Conservation (phyloP, 2,329 filamentous ascomycete species). For the Trichophaea hybrida region DNA sequence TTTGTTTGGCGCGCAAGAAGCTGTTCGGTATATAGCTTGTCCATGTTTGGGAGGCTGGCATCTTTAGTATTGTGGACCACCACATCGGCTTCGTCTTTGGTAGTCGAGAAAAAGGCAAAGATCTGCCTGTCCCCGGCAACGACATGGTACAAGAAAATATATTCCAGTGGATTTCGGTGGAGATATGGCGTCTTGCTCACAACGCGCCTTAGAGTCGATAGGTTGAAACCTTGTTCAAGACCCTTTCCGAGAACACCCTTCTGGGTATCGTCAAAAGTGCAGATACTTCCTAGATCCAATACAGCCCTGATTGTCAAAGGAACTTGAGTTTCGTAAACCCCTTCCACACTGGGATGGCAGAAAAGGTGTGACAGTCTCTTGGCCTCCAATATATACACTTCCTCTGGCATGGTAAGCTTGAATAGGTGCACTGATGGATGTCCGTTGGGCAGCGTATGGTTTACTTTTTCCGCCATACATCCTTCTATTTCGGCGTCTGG, state of each 20-base stretch:
- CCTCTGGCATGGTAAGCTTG: slow-evolving; percentile 79
- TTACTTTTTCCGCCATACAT: slow-evolving; percentile 84
- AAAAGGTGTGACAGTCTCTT: slow-evolving; percentile 72
- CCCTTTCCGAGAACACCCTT: slow-evolving; percentile 83
- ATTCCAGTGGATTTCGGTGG: slow-evolving; percentile 57
- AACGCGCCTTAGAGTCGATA: slow-evolving; percentile 45
- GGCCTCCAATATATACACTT: slow-evolving; percentile 69
- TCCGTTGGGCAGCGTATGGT: slow-evolving; percentile 83
- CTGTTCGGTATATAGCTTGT: slow-evolving; percentile 72
- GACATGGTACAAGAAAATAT: slow-evolving; percentile 87
- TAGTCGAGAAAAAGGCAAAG: slow-evolving; percentile 83
- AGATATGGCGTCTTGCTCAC: slow-evolving; percentile 52
- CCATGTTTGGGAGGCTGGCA: slow-evolving; percentile 73
- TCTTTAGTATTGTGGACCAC: slow-evolving; percentile 77
- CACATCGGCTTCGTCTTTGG: slow-evolving; percentile 64
- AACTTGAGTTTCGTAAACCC: slow-evolving; percentile 89
- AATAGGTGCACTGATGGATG: slow-evolving; percentile 89
- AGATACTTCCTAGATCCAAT: slow-evolving; percentile 76
- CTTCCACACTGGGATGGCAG: slow-evolving; percentile 87
- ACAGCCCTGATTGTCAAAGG: slow-evolving; percentile 76
- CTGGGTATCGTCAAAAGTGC: slow-evolving; percentile 83
- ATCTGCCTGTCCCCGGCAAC: slow-evolving; percentile 80
- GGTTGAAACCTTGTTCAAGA: slow-evolving; percentile 83
- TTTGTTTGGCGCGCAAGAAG: slow-evolving; percentile 52
- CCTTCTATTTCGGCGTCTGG: slow-evolving; percentile 77